Evolutionary conservation across 2,329 filamentous ascomycete genomes (phyloP), one percentile per base, ranked within the genome.

Genomic region (Fusarium chuoi): DNA sequence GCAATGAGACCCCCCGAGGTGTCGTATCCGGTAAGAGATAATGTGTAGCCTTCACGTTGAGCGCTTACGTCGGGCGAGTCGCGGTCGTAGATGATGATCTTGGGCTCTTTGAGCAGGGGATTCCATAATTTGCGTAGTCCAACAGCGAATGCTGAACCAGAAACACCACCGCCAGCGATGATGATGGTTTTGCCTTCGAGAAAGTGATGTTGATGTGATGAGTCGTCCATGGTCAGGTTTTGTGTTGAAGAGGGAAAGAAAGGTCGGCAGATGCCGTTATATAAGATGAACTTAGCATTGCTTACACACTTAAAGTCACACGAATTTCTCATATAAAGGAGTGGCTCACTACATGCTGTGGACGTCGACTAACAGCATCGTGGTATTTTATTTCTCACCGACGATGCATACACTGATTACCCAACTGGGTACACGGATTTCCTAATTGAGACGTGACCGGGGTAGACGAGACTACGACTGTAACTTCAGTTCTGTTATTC

Each of bases 161-260:
- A 82, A 28, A 86, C 79, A 35, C 85, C 85, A 26, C 79, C 84
- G 10, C 85, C 85, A 8, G 83, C 80, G 14, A 87, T 77, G 28
- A 86, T 78, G 59, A 86, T 84, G 41, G 79, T 82, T 73, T 85
- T 85, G 20, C 81, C 80, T 10, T 80, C 75, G 22, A 85, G 80
- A 55, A 82, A 79, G 56, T 78, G 80, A n/a, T 75, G 76, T 30
- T 76, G 79, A 30, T 20, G 35, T 22, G 55, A 35, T 30, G 48
- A 36, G 18, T 46, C 24, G 24, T 68, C 73, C 77, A 77, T 60
- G 51, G 22, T 52, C 18, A 28, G 42, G 18, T 26, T 33, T 48
- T 35, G 55, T 48, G 30, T 26, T 20, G 24, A 3, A 36, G 30
- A n/a, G 6, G 14, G 18, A 46, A 9, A 15, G 7, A 46, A 33